Conservation (phyloP, 108 stramenopile genomes). For the Nannochloropsis oceanica region DNA sequence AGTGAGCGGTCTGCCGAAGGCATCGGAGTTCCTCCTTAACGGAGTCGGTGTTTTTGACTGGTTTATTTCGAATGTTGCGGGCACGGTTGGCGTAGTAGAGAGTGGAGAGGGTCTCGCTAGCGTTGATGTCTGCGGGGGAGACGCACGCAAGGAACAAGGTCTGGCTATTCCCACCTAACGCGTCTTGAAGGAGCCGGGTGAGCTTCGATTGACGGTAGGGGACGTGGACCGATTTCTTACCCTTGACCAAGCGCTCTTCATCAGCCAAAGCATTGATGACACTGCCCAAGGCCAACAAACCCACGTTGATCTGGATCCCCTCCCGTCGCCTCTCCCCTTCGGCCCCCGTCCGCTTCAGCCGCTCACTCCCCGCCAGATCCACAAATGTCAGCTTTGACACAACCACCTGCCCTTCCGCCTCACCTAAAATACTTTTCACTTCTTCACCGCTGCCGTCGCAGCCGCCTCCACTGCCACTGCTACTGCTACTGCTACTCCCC, state of each 20-base stretch:
- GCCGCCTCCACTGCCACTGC: background rate
- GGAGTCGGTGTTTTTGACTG: slow-evolving; percentile 35
- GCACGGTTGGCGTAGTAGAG: slow-evolving; percentile 32
- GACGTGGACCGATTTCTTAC: slow-evolving; percentile 10
- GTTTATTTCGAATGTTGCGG: slow-evolving; percentile 34
- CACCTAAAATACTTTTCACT: slow-evolving; percentile 2
- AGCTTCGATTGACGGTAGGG: slow-evolving; percentile 40
- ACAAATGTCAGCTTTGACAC: slow-evolving; percentile 34
- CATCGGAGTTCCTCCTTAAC: slow-evolving; percentile 24
- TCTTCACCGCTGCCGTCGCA: slow-evolving; percentile 4
- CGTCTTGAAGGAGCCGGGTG: slow-evolving; percentile 35
- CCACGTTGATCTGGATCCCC: slow-evolving; percentile 34
- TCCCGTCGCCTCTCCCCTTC: slow-evolving; percentile 22
- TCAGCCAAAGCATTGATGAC: slow-evolving; percentile 29
- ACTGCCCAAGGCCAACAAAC: slow-evolving; percentile 23
- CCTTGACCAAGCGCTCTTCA: slow-evolving; percentile 5
- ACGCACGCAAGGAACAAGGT: slow-evolving; percentile 41
- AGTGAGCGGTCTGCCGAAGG: slow-evolving; percentile 6
- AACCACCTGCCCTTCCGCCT: slow-evolving; percentile 13
- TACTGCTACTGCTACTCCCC: background rate
- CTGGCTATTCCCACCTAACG: slow-evolving; percentile 37
- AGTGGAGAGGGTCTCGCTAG: slow-evolving; percentile 29
- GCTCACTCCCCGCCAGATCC: slow-evolving; percentile 36
- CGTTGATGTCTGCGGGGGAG: slow-evolving; percentile 32
- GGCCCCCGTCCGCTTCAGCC: slow-evolving; percentile 30